Evolutionary conservation across 495 filamentous ascomycete genomes (phyloP).

Genomic region (Aspergillus steynii): DNA sequence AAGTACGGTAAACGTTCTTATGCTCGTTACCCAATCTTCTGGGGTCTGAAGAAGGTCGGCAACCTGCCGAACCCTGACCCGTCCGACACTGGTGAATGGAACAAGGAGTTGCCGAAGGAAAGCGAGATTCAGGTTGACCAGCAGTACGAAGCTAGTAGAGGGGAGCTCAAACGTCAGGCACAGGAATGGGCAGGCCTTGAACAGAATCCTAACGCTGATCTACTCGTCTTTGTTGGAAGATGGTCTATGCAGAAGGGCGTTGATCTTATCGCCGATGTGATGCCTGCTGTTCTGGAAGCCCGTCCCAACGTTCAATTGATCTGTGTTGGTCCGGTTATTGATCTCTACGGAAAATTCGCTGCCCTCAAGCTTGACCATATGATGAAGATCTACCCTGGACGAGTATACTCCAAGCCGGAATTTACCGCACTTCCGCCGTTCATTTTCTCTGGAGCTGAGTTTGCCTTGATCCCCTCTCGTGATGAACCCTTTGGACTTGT

Average conservation of each 20-base stretch:
- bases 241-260: constrained; percentile 82
- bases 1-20: constrained; percentile 77
- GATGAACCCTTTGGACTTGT: constrained; percentile 84
- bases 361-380: constrained; percentile 69
- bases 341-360: constrained; percentile 77
- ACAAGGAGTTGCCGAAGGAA: constrained; percentile 52
- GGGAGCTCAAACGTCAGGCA: constrained; percentile 62
- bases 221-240: constrained; percentile 76
- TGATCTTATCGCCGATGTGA: constrained; percentile 76
- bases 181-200: constrained; percentile 77
- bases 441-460: constrained; percentile 78
- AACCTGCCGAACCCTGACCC: constrained; percentile 76
- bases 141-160: constrained; percentile 56
- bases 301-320: constrained; percentile 68
- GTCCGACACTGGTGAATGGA: constrained; percentile 70
- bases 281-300: constrained; percentile 69
- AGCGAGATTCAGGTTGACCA: constrained; percentile 57
- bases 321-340: constrained; percentile 72
- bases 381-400: constrained; percentile 74
- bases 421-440: constrained; percentile 73
- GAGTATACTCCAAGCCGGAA: constrained; percentile 75
- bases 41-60: constrained; percentile 70
- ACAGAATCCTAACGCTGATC: constrained; percentile 64
- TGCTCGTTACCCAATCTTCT: constrained; percentile 76
- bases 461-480: constrained; percentile 75